These are phyloP conservation scores for Coprinopsis marcescibilis DNA, from an alignment of 768 basidiomycete species.

Conservation along the genomic window DNA sequence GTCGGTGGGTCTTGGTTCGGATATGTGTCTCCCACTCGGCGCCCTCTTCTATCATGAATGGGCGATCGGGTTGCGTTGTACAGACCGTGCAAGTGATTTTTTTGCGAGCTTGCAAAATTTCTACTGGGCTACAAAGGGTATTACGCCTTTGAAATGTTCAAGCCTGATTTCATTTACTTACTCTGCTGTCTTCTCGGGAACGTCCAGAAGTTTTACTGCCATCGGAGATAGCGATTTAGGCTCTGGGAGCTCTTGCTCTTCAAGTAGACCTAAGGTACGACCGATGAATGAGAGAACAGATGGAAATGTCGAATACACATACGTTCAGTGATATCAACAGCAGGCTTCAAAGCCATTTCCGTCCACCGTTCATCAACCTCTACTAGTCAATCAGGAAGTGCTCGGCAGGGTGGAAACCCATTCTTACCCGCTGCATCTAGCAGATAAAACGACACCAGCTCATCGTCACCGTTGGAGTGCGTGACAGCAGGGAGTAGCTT, in stretches of 20 bases:
- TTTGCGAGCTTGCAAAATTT: constrained; percentile 47
- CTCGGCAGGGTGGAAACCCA: background rate
- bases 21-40: constrained; percentile 52
- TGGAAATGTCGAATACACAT: constrained; percentile 5
- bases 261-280: constrained; percentile 50
- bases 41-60: constrained; percentile 61
- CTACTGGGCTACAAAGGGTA: constrained; percentile 42
- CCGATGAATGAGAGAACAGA: background rate
- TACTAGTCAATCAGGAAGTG: constrained; percentile 17
- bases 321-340: constrained; percentile 46
- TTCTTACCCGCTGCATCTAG: constrained; percentile 63
- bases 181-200: constrained; percentile 36
- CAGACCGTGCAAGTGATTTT: constrained; percentile 60
- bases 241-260: constrained; percentile 42
- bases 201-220: constrained; percentile 47
- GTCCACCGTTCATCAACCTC: constrained; percentile 55
- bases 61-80: constrained; percentile 48
- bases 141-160: background rate
- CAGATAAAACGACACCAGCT: constrained; percentile 38
- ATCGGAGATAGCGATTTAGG: constrained; percentile 49
- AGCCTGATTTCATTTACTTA: constrained; percentile 29
- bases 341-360: constrained; percentile 47
- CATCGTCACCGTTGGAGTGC: constrained; percentile 36
- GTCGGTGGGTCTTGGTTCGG: constrained; percentile 49
- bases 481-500: constrained; percentile 75